phyloP scores from a whole-genome alignment of 2,329 filamentous ascomycete species.

The Scedosporium apiospermum region DNA sequence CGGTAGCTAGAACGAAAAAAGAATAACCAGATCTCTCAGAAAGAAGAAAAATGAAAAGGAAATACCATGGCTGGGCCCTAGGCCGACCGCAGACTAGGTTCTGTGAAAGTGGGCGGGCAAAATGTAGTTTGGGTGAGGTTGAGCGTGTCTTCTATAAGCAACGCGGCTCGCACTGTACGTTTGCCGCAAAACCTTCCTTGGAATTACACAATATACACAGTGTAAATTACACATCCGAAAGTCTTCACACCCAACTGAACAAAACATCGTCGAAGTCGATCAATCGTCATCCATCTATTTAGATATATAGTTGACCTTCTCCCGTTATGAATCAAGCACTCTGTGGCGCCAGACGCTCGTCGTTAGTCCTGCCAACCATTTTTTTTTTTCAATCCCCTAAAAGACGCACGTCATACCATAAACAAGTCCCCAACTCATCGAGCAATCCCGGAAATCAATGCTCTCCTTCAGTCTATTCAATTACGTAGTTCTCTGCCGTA shows the following conservation, averaged over 20 bases:
- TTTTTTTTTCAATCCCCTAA: conserved; percentile 1
- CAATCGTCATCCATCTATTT: neutral
- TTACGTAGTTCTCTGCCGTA: conserved; percentile 63
- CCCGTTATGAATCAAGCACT: neutral
- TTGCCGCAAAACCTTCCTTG: no score
- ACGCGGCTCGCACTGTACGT: no score
- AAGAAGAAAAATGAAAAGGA: no score
- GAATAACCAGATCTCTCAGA: neutral
- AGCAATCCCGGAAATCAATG: neutral
- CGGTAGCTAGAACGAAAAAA: no score
- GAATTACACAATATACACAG: neutral
- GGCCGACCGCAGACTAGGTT: no score
- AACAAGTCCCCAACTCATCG: neutral
- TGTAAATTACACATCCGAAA: neutral
- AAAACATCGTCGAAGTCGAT: neutral
- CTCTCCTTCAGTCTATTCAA: conserved; percentile 47
- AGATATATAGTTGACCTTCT: neutral
- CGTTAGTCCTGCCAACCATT: neutral
- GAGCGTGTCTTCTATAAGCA: no score
- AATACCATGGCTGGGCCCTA: no score
- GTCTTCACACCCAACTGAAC: neutral
- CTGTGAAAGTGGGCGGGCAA: no score
- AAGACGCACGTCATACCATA: neutral
- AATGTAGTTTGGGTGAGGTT: no score
- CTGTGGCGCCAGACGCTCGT: neutral